These are phyloP conservation scores for Fusarium sp. DNA, from an alignment of 2,329 filamentous ascomycete genomes.

Conservation along the genomic window DNA sequence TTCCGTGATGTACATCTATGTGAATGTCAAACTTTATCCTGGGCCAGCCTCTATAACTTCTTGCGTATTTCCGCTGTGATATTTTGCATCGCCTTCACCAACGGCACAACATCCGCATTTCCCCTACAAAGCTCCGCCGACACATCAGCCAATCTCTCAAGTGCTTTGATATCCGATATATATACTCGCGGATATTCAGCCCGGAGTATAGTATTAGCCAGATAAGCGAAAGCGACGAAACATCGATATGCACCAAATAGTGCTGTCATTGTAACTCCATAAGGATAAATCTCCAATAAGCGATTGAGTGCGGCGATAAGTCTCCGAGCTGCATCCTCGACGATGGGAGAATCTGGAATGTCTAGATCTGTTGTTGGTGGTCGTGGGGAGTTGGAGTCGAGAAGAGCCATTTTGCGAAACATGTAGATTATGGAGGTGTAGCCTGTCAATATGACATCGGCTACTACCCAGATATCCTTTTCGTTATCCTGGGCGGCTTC, in stretches of 20 bases:
- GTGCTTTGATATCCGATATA: constrained; percentile 36
- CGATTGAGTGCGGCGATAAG: constrained; percentile 37
- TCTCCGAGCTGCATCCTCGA: constrained; percentile 42
- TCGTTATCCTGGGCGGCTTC: constrained; percentile 29
- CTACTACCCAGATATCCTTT: constrained; percentile 45
- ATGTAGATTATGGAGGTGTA: constrained; percentile 51
- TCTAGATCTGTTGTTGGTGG: constrained; percentile 45
- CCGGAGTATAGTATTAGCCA: constrained; percentile 42
- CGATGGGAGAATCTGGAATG: constrained; percentile 46
- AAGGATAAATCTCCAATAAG: constrained; percentile 38
- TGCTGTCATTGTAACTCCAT: constrained; percentile 40
- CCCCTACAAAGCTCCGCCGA: constrained; percentile 34
- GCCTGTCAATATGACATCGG: constrained; percentile 46
- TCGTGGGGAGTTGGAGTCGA: constrained; percentile 44
- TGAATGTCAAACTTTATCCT: background rate
- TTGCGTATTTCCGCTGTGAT: constrained; percentile 43
- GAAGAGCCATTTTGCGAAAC: constrained; percentile 48
- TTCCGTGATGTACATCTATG: background rate
- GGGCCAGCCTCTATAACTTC: background rate
- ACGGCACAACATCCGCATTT: constrained; percentile 43
- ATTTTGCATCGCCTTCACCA: constrained; percentile 44
- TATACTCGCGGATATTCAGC: constrained; percentile 25
- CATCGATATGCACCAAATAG: constrained; percentile 46
- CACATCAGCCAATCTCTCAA: constrained; percentile 33
- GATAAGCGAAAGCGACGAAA: constrained; percentile 46